Evolutionary conservation across 306 rosid genomes (phyloP).

Genomic region (Dalbergia cochinchinensis): DNA sequence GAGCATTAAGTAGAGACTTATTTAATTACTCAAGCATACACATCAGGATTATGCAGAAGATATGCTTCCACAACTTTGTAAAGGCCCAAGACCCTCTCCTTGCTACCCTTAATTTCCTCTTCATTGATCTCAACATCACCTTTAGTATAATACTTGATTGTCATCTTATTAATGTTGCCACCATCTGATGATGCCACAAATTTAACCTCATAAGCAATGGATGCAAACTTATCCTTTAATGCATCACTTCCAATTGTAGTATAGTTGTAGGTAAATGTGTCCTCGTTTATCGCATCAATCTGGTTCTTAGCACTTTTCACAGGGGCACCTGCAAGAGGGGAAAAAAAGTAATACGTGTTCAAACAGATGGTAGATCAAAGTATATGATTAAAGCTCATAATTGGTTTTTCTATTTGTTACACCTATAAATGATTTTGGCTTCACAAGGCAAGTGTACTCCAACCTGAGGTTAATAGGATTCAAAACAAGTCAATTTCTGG

Average conservation of each 20-base stretch:
- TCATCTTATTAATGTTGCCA: slow-evolving; percentile 52
- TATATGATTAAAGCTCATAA: not conserved
- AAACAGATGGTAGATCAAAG: not conserved
- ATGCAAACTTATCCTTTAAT: slow-evolving; percentile 51
- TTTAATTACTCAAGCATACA: slow-evolving; percentile 40
- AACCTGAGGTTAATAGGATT: not conserved
- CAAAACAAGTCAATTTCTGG: not conserved
- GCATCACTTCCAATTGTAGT: slow-evolving; percentile 43
- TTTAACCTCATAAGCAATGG: slow-evolving; percentile 46
- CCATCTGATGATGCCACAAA: slow-evolving; percentile 55
- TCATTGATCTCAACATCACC: slow-evolving; percentile 49
- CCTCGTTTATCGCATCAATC: slow-evolving; percentile 45
- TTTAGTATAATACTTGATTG: slow-evolving; percentile 50
- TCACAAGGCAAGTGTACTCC: not conserved
- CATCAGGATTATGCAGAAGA: slow-evolving; percentile 52
- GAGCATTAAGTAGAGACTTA: not conserved
- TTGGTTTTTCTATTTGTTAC: not conserved
- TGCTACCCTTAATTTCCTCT: slow-evolving; percentile 55
- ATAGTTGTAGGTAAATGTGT: slow-evolving; percentile 37
- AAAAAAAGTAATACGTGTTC: not conserved
- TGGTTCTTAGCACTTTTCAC: slow-evolving; percentile 37
- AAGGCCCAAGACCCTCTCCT: slow-evolving; percentile 49
- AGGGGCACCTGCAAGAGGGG: not conserved
- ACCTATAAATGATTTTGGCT: not conserved
- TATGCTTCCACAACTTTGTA: slow-evolving; percentile 54